Base-by-base conservation (phyloP, 257 asterid genomes). In the Solanum stenotomum region DNA sequence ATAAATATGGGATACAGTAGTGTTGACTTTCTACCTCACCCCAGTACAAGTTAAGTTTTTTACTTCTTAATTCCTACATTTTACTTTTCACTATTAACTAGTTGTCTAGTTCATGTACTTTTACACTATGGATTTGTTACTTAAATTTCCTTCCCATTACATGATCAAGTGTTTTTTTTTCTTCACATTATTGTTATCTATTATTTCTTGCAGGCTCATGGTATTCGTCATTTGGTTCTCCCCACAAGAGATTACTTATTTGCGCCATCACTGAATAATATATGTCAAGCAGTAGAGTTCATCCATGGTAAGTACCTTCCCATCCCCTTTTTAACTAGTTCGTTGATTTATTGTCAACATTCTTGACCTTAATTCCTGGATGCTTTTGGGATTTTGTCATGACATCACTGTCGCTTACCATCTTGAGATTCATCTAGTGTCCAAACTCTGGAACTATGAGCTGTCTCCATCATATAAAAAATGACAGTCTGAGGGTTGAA, bases 221-320 rank as follows among this genome's bases (percentile, higher is more conserved):
- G 91, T 33, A 92, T 92, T 88, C 88, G 63, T 85, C 91, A 92
- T 87, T 89, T 92, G 90, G 92, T 92, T 46, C 92, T 92, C 25
- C 92, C 94, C 6, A 92, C 94, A 15, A 91, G 94, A 89, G 94
- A 92, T 88, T 92, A 92, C 83, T 87, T 91, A 63, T 92, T 90
- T 70, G 94, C 94, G 65, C 94, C 92, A 74, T 92, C 93, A 38
- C 37, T 92, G 71, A 77, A 22, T 65, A 87, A 91, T 68, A 92
- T 92, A 86, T 81, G 90, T 87, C 91, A 31, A 89, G 94, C 93
- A 34, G 92, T 92, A 46, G 92, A 90, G n/a, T 91, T 92, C 82
- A 92, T 91, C 89, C 89, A 90, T 22, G 92, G 94, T 92, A 40
- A 70, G 87, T 31, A 46, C 7, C 4, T 27, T 82, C 42, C n/a